Percentiles rank a stretch among this genome's conserved stretches.
Conservation (phyloP, 1,284 basidiomycete species). For the Austropuccinia psidii region DNA sequence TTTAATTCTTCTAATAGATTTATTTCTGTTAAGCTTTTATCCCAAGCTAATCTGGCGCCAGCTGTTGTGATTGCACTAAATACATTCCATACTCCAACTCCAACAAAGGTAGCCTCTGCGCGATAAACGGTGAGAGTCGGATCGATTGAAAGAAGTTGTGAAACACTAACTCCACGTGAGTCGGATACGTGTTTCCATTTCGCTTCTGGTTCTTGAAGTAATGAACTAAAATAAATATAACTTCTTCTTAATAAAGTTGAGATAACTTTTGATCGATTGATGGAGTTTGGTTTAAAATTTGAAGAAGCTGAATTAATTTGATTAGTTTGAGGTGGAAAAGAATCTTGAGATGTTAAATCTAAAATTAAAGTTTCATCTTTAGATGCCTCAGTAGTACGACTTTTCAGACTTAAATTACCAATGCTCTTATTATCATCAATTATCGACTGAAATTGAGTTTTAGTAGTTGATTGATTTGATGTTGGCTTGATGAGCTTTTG, state of each 20-base stretch:
- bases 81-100: slow-evolving; percentile 93
- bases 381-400: slow-evolving; percentile 18
- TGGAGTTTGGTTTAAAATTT: too few relatives aligned
- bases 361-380: slow-evolving; percentile 13
- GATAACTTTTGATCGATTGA: slow-evolving; percentile 49
- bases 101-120: slow-evolving; percentile 95
- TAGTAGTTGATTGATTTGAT: slow-evolving; percentile 60
- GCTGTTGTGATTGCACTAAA: slow-evolving; percentile 77
- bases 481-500: slow-evolving; percentile 66
- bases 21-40: slow-evolving; percentile 79
- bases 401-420: slow-evolving; percentile 57
- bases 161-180: slow-evolving; percentile 47
- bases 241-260: slow-evolving; percentile 76
- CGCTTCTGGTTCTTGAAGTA: slow-evolving; percentile 94
- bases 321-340: neutral
- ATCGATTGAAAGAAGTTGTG: slow-evolving; percentile 91
- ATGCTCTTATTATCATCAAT: slow-evolving; percentile 65
- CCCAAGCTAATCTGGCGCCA: slow-evolving; percentile 76
- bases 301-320: too few relatives aligned
- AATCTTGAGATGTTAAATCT: slow-evolving; percentile 24
- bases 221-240: slow-evolving; percentile 96
- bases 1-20: slow-evolving; percentile 79
- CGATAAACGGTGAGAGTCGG: slow-evolving; percentile 92
- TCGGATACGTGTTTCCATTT: slow-evolving; percentile 66
- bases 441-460: slow-evolving; percentile 46